These are phyloP conservation scores for Gloeopeniophorella convolvens DNA, from an alignment of 768 basidiomycete species.

Conservation along the genomic window DNA sequence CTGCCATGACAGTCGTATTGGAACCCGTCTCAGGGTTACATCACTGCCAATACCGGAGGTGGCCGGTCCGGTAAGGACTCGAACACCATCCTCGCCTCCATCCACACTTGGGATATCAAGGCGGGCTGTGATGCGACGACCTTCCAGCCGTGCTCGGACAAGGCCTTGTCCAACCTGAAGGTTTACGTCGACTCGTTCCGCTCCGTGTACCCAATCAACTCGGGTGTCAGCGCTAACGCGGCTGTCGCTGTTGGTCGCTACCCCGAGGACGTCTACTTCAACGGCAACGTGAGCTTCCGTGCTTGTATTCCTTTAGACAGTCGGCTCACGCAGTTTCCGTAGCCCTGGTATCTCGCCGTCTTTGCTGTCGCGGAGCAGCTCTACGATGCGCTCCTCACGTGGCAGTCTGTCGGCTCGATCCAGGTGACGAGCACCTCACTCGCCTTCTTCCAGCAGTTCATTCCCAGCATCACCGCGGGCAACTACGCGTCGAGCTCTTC, in stretches of 20 bases:
- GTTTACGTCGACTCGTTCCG: constrained; percentile 72
- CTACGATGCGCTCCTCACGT: constrained; percentile 63
- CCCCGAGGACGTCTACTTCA: constrained; percentile 63
- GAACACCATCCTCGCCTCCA: constrained; percentile 48
- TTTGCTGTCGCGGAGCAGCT: constrained; percentile 74
- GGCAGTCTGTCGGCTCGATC: constrained; percentile 47
- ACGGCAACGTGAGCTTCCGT: constrained; percentile 52
- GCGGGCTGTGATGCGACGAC: constrained; percentile 70
- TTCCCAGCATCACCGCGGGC: constrained; percentile 42
- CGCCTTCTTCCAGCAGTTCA: constrained; percentile 63
- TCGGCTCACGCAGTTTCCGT: not conserved
- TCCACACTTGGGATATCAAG: constrained; percentile 65
- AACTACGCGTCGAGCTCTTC: constrained; percentile 44
- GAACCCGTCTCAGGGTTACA: constrained; percentile 53
- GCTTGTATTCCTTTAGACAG: not conserved
- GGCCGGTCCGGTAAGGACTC: constrained; percentile 61
- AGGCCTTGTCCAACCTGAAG: constrained; percentile 64
- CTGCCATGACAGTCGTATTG: constrained; percentile 54
- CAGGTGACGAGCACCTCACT: constrained; percentile 56
- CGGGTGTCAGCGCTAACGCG: constrained; percentile 41
- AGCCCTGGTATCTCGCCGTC: constrained; percentile 75
- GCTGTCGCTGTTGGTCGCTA: constrained; percentile 77
- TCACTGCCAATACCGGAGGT: constrained; percentile 73
- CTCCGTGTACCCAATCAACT: constrained; percentile 59
- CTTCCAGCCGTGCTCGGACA: constrained; percentile 82